Evolutionary conservation across 805 yeast genomes (phyloP).

Genomic region (Groenewaldozyma salmanticensis): DNA sequence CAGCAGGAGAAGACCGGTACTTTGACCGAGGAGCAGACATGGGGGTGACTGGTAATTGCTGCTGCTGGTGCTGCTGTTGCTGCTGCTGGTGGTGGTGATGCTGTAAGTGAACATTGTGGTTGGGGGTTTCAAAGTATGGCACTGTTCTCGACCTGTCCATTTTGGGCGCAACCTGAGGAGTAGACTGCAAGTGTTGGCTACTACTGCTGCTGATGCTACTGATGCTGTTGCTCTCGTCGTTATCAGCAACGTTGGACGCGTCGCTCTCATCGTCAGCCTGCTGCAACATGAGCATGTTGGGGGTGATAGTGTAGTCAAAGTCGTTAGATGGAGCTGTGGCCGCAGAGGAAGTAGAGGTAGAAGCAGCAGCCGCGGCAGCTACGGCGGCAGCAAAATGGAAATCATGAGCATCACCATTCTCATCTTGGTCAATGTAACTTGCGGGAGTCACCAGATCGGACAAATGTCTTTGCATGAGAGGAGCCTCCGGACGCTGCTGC

Average conservation of each 20-base stretch:
- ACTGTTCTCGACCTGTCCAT: conserved; percentile 10
- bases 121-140: conserved; percentile 7
- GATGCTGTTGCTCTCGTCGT: background rate
- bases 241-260: background rate
- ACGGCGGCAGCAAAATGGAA: too few relatives aligned
- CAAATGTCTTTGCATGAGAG: background rate
- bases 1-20: background rate
- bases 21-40: background rate
- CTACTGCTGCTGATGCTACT: background rate
- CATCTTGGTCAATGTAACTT: too few relatives aligned
- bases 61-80: background rate
- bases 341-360: background rate
- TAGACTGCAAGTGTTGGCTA: too few relatives aligned
- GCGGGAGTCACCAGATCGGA: background rate
- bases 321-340: background rate
- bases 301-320: conserved; percentile 6
- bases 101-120: background rate
- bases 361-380: too few relatives aligned
- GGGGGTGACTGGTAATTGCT: background rate
- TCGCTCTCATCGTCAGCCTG: conserved; percentile 1
- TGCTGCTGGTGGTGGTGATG: conserved; percentile 1
- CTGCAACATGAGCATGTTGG: conserved; percentile 9
- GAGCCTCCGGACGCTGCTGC: background rate
- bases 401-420: too few relatives aligned
- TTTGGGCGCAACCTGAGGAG: background rate